Percentiles rank a stretch among this genome's conserved stretches.
Evolutionary conservation across 2,329 filamentous ascomycete genomes (phyloP).

Genomic region (Fusarium solani-melongenae): DNA sequence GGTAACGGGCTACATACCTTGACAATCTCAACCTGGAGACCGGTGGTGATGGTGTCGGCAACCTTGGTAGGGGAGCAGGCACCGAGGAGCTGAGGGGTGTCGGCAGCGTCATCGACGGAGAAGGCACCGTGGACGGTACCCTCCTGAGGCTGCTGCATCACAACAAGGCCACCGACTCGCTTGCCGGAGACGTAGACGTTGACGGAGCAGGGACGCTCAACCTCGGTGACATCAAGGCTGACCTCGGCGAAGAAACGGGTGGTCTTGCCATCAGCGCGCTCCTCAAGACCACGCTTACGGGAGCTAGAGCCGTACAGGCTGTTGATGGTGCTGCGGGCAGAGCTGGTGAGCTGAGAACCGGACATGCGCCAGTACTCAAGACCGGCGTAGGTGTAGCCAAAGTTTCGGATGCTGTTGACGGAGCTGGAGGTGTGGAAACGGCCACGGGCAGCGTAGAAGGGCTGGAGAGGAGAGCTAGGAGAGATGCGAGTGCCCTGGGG

Average conservation of each 20-base stretch:
- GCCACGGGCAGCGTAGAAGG: slow-evolving; percentile 57
- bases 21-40: slow-evolving; percentile 48
- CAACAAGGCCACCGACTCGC: slow-evolving; percentile 48
- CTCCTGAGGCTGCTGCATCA: slow-evolving; percentile 50
- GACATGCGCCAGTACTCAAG: slow-evolving; percentile 51
- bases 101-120: slow-evolving; percentile 71
- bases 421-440: slow-evolving; percentile 56
- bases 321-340: slow-evolving; percentile 49
- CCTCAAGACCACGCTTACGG: slow-evolving; percentile 29
- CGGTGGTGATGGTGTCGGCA: slow-evolving; percentile 40
- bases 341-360: slow-evolving; percentile 42
- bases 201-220: slow-evolving; percentile 51
- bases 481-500: slow-evolving; percentile 53
- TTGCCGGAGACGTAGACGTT: slow-evolving; percentile 49
- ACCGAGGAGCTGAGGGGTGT: slow-evolving; percentile 62
- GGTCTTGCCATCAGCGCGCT: slow-evolving; percentile 25
- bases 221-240: slow-evolving; percentile 48
- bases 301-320: slow-evolving; percentile 41
- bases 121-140: slow-evolving; percentile 49
- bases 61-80: slow-evolving; percentile 33
- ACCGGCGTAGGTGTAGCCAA: slow-evolving; percentile 55
- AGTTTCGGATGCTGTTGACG: slow-evolving; percentile 46
- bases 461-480: slow-evolving; percentile 59
- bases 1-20: slow-evolving; percentile 41
- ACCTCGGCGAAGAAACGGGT: slow-evolving; percentile 51